phyloP scores from a whole-genome alignment of 805 yeast species.

The Candida glaebosa region DNA sequence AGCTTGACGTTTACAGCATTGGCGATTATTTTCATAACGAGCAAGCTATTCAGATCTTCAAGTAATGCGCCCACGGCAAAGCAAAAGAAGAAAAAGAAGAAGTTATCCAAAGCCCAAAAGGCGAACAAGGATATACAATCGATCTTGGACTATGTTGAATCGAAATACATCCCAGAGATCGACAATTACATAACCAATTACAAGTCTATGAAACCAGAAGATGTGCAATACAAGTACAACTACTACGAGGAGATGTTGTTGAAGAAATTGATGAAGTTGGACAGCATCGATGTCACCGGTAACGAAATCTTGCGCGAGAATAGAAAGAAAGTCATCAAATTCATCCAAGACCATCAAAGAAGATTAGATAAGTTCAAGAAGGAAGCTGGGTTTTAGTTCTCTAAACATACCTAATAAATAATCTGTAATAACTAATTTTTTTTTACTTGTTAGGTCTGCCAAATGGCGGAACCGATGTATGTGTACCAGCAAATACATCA shows the following conservation, averaged over 20 bases:
- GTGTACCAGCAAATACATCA: slow-evolving; percentile 10
- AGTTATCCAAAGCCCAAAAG: slow-evolving; percentile 35
- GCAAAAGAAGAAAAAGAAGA: slow-evolving; percentile 31
- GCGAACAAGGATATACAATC: slow-evolving; percentile 37
- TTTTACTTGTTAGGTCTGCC: not conserved
- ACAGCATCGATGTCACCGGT: slow-evolving; percentile 55
- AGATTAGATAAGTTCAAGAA: slow-evolving; percentile 48
- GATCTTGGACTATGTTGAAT: slow-evolving; percentile 39
- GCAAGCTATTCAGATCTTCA: slow-evolving; percentile 14
- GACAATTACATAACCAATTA: slow-evolving; percentile 29
- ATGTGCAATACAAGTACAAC: slow-evolving; percentile 46
- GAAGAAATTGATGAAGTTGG: slow-evolving; percentile 63
- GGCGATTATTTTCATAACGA: slow-evolving; percentile 24
- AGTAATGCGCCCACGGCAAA: slow-evolving; percentile 9
- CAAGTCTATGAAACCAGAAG: slow-evolving; percentile 23
- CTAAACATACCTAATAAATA: too few species aligned
- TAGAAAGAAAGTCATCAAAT: slow-evolving; percentile 58
- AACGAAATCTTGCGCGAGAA: slow-evolving; percentile 49
- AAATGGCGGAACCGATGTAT: slow-evolving; percentile 8
- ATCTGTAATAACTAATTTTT: too few species aligned
- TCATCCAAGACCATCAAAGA: slow-evolving; percentile 57
- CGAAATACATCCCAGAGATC: slow-evolving; percentile 36
- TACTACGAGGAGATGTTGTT: slow-evolving; percentile 66
- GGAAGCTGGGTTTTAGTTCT: slow-evolving; percentile 19
- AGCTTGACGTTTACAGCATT: slow-evolving; percentile 26